phyloP scores from a whole-genome alignment of 805 yeast genomes.

The Lipomyces kockii region DNA sequence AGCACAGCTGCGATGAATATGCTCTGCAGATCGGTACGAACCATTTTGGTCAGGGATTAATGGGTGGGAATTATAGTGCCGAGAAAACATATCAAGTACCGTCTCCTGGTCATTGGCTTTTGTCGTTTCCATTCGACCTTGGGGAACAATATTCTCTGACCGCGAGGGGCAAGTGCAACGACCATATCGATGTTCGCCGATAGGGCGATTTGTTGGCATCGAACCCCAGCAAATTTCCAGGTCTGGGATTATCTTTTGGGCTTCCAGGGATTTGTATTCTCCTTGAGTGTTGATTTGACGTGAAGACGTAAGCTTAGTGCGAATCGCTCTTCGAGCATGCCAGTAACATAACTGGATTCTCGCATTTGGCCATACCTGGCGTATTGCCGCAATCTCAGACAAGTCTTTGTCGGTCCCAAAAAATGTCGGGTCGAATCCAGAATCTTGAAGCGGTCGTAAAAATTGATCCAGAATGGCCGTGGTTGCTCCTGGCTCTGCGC shows the following conservation, averaged over 20 bases:
- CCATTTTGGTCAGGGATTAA: background rate
- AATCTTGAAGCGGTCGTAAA: too few relatives aligned
- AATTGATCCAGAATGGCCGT: too few relatives aligned
- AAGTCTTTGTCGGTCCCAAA: too few relatives aligned
- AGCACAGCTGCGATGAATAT: background rate
- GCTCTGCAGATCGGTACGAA: background rate
- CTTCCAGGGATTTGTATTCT: background rate
- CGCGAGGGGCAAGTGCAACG: background rate
- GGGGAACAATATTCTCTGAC: background rate
- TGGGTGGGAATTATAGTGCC: background rate
- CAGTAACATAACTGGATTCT: too few relatives aligned
- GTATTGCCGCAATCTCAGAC: too few relatives aligned
- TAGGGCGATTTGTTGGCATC: background rate
- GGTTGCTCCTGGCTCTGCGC: too few relatives aligned
- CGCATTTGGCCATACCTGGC: too few relatives aligned
- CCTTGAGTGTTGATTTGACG: background rate
- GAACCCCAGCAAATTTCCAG: background rate
- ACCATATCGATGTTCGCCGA: background rate
- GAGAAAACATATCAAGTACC: background rate
- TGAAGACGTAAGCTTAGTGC: too few relatives aligned
- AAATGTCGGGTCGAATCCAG: too few relatives aligned
- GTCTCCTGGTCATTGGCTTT: constrained; percentile 1
- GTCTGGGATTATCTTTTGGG: background rate
- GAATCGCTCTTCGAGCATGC: too few relatives aligned
- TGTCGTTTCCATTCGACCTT: background rate